phyloP scores from a whole-genome alignment of 495 filamentous ascomycete species.

The Aspergillus nanangensis region DNA sequence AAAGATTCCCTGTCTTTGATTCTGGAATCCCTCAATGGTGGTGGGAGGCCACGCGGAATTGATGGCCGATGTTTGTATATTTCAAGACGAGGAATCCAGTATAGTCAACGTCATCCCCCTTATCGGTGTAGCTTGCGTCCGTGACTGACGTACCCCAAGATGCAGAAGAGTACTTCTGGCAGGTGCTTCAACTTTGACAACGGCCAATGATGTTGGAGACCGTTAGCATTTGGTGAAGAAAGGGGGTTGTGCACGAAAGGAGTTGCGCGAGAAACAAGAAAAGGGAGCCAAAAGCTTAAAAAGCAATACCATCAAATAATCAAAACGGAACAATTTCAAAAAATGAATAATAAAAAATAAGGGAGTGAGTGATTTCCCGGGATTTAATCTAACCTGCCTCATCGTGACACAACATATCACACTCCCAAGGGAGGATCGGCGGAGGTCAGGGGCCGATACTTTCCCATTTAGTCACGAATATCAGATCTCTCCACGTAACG shows the following conservation, averaged over 20 bases:
- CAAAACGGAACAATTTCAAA: conserved; percentile 4
- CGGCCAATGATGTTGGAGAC: neutral
- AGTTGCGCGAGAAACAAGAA: neutral
- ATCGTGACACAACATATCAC: too few species aligned
- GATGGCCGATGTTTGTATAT: too few species aligned
- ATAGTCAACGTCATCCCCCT: too few species aligned
- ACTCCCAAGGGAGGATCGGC: conserved; percentile 10
- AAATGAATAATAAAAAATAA: neutral
- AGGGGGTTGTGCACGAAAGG: neutral
- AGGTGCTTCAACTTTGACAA: neutral
- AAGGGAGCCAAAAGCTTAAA: neutral
- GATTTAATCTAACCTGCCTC: too few species aligned
- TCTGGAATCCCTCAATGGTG: too few species aligned
- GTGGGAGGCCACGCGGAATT: too few species aligned
- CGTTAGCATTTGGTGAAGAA: neutral
- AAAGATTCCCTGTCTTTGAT: too few species aligned
- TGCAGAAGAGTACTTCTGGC: too few species aligned
- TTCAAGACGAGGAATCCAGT: too few species aligned
- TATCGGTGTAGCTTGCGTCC: too few species aligned
- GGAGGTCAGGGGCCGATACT: conserved; percentile 3
- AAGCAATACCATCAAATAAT: conserved; percentile 1
- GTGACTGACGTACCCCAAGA: too few species aligned
- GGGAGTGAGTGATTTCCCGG: too few species aligned
- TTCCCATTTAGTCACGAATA: conserved; percentile 4
- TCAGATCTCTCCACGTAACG: neutral